These are phyloP conservation scores for Hymenotorrendiella dingleyae DNA, from an alignment of 2,329 filamentous ascomycete species.

Conservation along the genomic window DNA sequence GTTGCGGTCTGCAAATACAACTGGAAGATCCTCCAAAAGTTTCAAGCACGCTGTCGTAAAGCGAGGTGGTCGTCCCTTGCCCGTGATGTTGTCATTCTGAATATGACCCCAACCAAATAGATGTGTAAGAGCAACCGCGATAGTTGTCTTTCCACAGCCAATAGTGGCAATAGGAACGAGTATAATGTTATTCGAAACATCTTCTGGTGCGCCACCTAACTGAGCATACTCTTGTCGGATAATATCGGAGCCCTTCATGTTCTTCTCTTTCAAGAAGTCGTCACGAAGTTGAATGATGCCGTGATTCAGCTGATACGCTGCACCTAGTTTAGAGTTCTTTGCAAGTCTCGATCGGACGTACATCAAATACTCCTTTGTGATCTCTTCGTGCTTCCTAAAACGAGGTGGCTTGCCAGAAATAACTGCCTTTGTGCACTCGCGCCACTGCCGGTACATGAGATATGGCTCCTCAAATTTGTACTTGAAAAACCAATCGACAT, in stretches of 20 bases:
- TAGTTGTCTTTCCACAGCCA: slow-evolving; percentile 93
- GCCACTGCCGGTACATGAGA: slow-evolving; percentile 97
- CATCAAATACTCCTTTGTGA: slow-evolving; percentile 84
- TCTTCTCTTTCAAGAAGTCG: slow-evolving; percentile 77
- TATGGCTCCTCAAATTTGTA: slow-evolving; percentile 99
- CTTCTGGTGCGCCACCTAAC: slow-evolving; percentile 41
- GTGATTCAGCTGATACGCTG: slow-evolving; percentile 78
- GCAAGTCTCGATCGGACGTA: slow-evolving; percentile 73
- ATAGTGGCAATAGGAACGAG: slow-evolving; percentile 90
- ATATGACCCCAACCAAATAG: slow-evolving; percentile 90
- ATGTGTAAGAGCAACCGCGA: slow-evolving; percentile 73
- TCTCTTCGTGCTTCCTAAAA: slow-evolving; percentile 79
- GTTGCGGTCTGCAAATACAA: slow-evolving; percentile 87
- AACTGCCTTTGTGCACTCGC: slow-evolving; percentile 88
- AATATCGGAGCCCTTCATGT: slow-evolving; percentile 82
- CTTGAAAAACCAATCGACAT: slow-evolving; percentile 99
- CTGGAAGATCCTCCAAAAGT: slow-evolving; percentile 57
- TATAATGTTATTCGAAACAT: slow-evolving; percentile 63
- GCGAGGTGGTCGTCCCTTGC: slow-evolving; percentile 66
- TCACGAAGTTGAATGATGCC: slow-evolving; percentile 90
- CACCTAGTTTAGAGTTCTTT: slow-evolving; percentile 59
- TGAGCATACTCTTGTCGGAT: slow-evolving; percentile 65
- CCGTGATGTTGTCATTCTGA: slow-evolving; percentile 93
- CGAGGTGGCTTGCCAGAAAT: slow-evolving; percentile 70
- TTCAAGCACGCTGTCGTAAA: slow-evolving; percentile 70